These are phyloP conservation scores for Ustilago esculenta DNA, from an alignment of 1,284 basidiomycete genomes.

Conservation along the genomic window DNA sequence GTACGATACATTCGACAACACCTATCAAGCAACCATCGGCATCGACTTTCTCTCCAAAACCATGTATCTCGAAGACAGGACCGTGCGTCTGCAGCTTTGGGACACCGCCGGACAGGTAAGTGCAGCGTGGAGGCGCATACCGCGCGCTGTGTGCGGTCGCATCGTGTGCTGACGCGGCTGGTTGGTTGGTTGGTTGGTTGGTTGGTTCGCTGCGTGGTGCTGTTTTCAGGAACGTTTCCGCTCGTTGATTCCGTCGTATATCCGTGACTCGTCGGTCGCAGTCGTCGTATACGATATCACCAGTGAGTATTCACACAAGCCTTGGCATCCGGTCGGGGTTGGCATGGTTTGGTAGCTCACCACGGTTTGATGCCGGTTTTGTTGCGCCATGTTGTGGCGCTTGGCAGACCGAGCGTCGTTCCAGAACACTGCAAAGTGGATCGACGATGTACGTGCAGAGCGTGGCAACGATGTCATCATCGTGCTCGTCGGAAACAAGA, in stretches of 20 bases:
- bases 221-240: slow-evolving; percentile 86
- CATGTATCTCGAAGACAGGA: slow-evolving; percentile 99
- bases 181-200: too few species aligned
- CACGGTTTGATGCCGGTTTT: too few species aligned
- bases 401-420: slow-evolving; percentile 91
- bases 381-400: too few species aligned
- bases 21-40: slow-evolving; percentile 99
- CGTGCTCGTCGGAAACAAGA: slow-evolving; percentile 98
- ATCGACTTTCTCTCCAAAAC: slow-evolving; percentile 99
- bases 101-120: slow-evolving; percentile 94
- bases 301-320: slow-evolving; percentile 73
- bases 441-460: slow-evolving; percentile 98
- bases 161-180: too few species aligned
- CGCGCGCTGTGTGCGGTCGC: too few species aligned
- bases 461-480: slow-evolving; percentile 98
- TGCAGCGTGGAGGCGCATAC: slow-evolving; percentile 3
- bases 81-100: slow-evolving; percentile 91
- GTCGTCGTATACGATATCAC: slow-evolving; percentile 99
- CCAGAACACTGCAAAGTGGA: slow-evolving; percentile 97
- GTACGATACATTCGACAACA: slow-evolving; percentile 99
- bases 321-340: too few species aligned
- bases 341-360: too few species aligned
- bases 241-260: slow-evolving; percentile 97
- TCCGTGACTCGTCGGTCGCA: slow-evolving; percentile 96
- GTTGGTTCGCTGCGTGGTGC: too few species aligned